Evolutionary conservation across 176 grass and related monocot species (phyloP).

Genomic region (Raddia guianensis): DNA sequence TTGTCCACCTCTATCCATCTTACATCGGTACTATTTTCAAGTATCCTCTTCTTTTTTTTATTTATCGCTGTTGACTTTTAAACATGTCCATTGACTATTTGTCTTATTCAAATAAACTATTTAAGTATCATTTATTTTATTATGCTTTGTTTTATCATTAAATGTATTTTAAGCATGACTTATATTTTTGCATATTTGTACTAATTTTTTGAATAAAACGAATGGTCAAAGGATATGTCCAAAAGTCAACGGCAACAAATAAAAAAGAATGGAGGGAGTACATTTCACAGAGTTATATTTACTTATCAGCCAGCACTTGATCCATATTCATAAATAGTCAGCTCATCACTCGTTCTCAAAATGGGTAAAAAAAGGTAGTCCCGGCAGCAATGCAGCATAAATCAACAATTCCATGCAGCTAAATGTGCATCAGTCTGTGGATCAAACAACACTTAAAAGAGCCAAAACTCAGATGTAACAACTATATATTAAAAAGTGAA

Average conservation of each 20-base stretch:
- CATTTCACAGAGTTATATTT: not conserved
- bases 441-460: conserved; percentile 9
- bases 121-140: too few relatives aligned
- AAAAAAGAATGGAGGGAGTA: too few relatives aligned
- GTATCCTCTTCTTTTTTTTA: not conserved
- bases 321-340: conserved; percentile 1
- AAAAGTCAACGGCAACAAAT: too few relatives aligned
- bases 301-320: not conserved
- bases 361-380: not conserved
- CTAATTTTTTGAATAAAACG: too few relatives aligned
- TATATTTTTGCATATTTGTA: too few relatives aligned
- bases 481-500: not conserved
- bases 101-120: too few relatives aligned
- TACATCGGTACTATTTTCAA: not conserved
- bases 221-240: too few relatives aligned
- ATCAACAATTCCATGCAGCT: conserved; percentile 21
- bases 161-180: too few relatives aligned
- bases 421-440: conserved; percentile 15
- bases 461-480: not conserved
- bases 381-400: not conserved
- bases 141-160: too few relatives aligned
- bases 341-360: not conserved
- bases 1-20: not conserved
- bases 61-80: too few relatives aligned
- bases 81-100: too few relatives aligned